Percentiles rank a stretch among this genome's conserved stretches.
These are phyloP conservation scores for Fusarium sp. DNA, from an alignment of 2,329 filamentous ascomycete genomes.

Conservation along the genomic window DNA sequence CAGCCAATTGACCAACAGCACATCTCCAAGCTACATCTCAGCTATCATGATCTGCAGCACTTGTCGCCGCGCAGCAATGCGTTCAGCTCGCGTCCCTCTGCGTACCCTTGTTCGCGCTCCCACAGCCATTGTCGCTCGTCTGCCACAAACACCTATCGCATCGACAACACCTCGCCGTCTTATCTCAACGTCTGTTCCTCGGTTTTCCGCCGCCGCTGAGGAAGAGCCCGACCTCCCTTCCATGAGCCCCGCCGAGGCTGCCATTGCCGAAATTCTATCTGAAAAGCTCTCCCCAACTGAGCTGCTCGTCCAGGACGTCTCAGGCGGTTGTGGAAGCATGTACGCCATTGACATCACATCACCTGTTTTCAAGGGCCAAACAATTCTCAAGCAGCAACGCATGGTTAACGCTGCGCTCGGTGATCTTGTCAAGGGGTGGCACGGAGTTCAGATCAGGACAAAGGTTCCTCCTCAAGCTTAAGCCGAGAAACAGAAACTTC, in stretches of 20 bases:
- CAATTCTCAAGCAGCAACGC: slow-evolving; percentile 84
- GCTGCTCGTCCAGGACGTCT: slow-evolving; percentile 80
- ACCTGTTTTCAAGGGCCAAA: slow-evolving; percentile 75
- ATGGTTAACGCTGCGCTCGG: slow-evolving; percentile 81
- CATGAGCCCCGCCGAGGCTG: slow-evolving; percentile 65
- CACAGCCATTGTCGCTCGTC: slow-evolving; percentile 5
- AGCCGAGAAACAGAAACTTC: not conserved
- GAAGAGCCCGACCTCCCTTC: slow-evolving; percentile 42
- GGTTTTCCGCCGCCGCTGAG: slow-evolving; percentile 25
- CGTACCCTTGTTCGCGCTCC: slow-evolving; percentile 28
- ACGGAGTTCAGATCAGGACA: slow-evolving; percentile 84
- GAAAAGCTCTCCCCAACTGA: slow-evolving; percentile 64
- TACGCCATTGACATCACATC: slow-evolving; percentile 85
- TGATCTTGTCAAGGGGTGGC: slow-evolving; percentile 83
- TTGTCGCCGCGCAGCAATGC: slow-evolving; percentile 46
- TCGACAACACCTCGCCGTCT: slow-evolving; percentile 16
- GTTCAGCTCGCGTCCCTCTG: slow-evolving; percentile 30
- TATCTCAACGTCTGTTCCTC: slow-evolving; percentile 21
- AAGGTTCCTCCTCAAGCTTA: slow-evolving; percentile 56
- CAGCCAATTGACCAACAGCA: slow-evolving; percentile 24
- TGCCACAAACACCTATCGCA: slow-evolving; percentile 12
- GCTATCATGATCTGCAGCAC: slow-evolving; percentile 44
- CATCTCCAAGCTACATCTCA: not conserved
- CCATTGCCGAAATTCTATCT: slow-evolving; percentile 67
- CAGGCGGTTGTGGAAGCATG: slow-evolving; percentile 88